These are phyloP conservation scores for Fusarium veterinarium DNA, from an alignment of 2,329 filamentous ascomycete genomes.

Conservation along the genomic window DNA sequence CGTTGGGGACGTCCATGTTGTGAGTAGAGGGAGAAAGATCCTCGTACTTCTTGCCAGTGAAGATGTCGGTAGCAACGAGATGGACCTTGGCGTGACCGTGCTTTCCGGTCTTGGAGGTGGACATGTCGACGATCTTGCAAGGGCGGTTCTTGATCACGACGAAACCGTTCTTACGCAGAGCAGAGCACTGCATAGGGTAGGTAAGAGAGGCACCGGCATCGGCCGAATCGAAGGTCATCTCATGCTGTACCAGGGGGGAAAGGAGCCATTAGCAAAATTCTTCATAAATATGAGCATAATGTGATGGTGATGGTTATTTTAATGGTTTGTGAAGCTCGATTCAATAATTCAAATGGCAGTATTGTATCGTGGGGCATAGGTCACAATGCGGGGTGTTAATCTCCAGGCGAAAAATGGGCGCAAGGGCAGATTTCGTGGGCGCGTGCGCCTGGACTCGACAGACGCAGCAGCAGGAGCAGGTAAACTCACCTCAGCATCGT, in stretches of 20 bases:
- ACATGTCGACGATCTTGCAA: constrained; percentile 99
- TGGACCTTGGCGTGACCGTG: constrained; percentile 99
- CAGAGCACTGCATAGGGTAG: constrained; percentile 99
- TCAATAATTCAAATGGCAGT: constrained; percentile 26
- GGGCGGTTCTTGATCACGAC: constrained; percentile 98
- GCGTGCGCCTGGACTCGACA: constrained; percentile 33
- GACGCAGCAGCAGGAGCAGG: constrained; percentile 6
- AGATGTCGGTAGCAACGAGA: constrained; percentile 97
- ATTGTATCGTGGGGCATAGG: constrained; percentile 52
- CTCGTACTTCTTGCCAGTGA: constrained; percentile 99
- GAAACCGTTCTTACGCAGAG: constrained; percentile 98
- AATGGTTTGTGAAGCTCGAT: constrained; percentile 26
- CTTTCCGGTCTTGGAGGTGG: constrained; percentile 99
- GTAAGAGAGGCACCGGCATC: constrained; percentile 96
- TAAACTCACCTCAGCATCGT: constrained; percentile 59
- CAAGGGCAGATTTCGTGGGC: constrained; percentile 41
- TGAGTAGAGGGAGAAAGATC: constrained; percentile 98
- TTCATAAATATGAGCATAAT: not conserved
- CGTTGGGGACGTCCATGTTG: constrained; percentile 98
- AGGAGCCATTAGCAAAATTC: constrained; percentile 40
- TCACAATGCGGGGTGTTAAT: constrained; percentile 61
- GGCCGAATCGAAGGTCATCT: constrained; percentile 85
- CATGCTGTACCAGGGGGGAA: constrained; percentile 62
- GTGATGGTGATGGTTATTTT: constrained; percentile 9
- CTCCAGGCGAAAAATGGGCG: constrained; percentile 49